Evolutionary conservation across 1,284 basidiomycete genomes (phyloP), one percentile per base, ranked within the genome.

Genomic region (Malassezia caprae): DNA sequence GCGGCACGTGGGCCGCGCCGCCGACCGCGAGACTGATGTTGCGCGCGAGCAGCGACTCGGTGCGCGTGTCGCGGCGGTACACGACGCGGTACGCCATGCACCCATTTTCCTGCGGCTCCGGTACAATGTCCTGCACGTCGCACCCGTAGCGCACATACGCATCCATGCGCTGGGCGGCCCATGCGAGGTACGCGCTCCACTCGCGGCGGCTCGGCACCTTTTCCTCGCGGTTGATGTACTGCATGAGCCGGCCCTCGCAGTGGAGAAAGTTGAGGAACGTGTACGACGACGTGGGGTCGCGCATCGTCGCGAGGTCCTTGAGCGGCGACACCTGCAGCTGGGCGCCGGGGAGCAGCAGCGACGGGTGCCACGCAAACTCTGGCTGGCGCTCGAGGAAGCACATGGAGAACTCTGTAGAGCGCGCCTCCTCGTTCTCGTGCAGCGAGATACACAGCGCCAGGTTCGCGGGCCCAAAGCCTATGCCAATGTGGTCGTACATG

Each of bases 191-290:
- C 11, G 69, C 68, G 40, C 67, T 71, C 72, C 72, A 74, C 47
- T 74, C 72, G 13, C 72, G 59, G 34, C 72, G 63, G 49, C 63
- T 67, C 23, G 72, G 72, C 8, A 71, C 62, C 27, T 57, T 60
- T 21, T 71, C 65, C 43, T 70, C 67, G 48, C 65, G 63, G 61
- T 74, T 74, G 64, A 74, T 73, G 62, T 65, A 74, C 48, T 59
- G 58, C 28, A 64, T 62, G 12, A 74, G 65, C 13, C 72, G 64
- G 13, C 64, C 63, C 23, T 68, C 54, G 28, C 56, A 55, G 53
- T 72, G 68, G n/a, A 74, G 60, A 51, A 68, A 74, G 61, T 73
- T 74, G 53, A 60, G 59, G 54, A 72, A 74, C 43, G 60, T 67
- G 51, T 61, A 74, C 26, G 62, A 60, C 4, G 72, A 74, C 4